These are phyloP conservation scores for Entoloma clypeatum DNA, from an alignment of 1,284 basidiomycete species.

Conservation along the genomic window DNA sequence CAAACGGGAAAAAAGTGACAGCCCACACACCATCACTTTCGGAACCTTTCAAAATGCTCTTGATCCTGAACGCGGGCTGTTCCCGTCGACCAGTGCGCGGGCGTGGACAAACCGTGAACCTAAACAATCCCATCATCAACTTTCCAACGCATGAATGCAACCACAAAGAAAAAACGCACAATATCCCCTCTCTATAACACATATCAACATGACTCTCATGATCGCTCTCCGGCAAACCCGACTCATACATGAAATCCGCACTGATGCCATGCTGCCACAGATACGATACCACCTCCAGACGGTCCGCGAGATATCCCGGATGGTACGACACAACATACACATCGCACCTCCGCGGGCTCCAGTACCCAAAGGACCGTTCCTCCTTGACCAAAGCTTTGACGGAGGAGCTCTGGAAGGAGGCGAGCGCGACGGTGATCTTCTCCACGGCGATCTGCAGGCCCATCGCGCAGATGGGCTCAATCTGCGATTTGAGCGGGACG, in stretches of 20 bases:
- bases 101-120: conserved; percentile 70
- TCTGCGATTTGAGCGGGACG: conserved; percentile 50
- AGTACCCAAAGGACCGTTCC: conserved; percentile 79
- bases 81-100: conserved; percentile 55
- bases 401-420: conserved; percentile 67
- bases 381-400: conserved; percentile 72
- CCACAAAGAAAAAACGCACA: conserved; percentile 44
- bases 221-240: conserved; percentile 55
- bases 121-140: conserved; percentile 27
- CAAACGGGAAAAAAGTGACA: background rate
- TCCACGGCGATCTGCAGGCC: conserved; percentile 79
- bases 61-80: conserved; percentile 72
- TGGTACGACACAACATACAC: conserved; percentile 82
- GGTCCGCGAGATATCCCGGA: conserved; percentile 68
- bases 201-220: conserved; percentile 62
- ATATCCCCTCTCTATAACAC: conserved; percentile 72
- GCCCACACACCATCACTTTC: conserved; percentile 67
- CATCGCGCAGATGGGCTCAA: conserved; percentile 59
- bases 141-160: background rate
- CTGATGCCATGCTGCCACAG: conserved; percentile 83
- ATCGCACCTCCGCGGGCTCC: conserved; percentile 83
- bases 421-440: conserved; percentile 71
- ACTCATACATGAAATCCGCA: conserved; percentile 85
- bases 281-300: conserved; percentile 73
- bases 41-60: conserved; percentile 71